Percentiles rank a stretch among this genome's conserved stretches.
Evolutionary conservation across 2,329 filamentous ascomycete genomes (phyloP).

Genomic region (Didymella arachidicola): DNA sequence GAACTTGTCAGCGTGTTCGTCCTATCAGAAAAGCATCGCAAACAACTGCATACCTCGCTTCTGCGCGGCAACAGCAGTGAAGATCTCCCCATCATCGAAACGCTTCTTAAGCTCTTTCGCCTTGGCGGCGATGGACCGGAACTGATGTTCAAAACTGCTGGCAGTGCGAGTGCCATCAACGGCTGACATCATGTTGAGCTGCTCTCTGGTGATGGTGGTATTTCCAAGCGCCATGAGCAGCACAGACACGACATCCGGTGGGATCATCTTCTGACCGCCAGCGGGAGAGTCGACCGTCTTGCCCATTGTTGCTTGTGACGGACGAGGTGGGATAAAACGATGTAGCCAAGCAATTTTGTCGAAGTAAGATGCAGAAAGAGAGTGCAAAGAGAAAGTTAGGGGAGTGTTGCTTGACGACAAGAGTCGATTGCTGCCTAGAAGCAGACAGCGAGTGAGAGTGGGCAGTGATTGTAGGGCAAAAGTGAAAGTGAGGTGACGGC

Average conservation of each 20-base stretch:
- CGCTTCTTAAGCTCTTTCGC: conserved; percentile 43
- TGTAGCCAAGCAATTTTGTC: not conserved
- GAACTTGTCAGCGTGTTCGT: conserved; percentile 8
- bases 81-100: conserved; percentile 34
- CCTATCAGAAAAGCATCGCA: not conserved
- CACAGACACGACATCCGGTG: conserved; percentile 35
- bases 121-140: conserved; percentile 34
- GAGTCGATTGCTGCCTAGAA: conserved; percentile 6
- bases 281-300: conserved; percentile 20
- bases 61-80: conserved; percentile 30
- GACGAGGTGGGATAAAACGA: not conserved
- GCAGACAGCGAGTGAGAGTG: conserved; percentile 6
- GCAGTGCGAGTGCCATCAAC: conserved; percentile 38
- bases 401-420: not conserved
- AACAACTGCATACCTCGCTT: conserved; percentile 32
- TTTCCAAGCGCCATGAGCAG: conserved; percentile 36
- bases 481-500: conserved; percentile 12
- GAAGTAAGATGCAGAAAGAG: not conserved
- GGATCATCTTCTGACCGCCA: conserved; percentile 26
- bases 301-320: conserved; percentile 23
- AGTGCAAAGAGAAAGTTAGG: not conserved
- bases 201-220: conserved; percentile 26
- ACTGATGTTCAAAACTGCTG: conserved; percentile 37
- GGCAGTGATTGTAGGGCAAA: not conserved
- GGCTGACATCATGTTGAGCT: conserved; percentile 42